phyloP scores from a whole-genome alignment of 306 rosid species.

The Castanospermum australe region DNA sequence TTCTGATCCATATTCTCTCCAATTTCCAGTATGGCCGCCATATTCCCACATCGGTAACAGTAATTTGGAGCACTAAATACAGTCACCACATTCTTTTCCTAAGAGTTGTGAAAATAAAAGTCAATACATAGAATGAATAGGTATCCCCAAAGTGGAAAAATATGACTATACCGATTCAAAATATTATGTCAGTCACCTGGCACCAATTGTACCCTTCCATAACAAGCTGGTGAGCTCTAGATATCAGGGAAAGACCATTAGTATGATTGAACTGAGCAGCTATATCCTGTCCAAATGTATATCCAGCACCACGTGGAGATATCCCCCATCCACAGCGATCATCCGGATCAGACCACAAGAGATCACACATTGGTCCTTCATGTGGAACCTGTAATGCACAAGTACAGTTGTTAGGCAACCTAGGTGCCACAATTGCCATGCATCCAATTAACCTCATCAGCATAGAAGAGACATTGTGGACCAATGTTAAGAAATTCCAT shows the following conservation, averaged over 20 bases:
- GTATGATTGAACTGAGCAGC: conserved; percentile 93
- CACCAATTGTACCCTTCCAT: conserved; percentile 99
- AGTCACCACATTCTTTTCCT: conserved; percentile 97
- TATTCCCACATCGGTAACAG: conserved; percentile 98
- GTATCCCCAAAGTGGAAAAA: background rate
- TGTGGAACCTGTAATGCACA: conserved; percentile 81
- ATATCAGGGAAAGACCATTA: conserved; percentile 89
- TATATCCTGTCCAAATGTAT: conserved; percentile 98
- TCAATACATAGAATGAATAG: conserved; percentile 17
- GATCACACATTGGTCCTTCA: conserved; percentile 99
- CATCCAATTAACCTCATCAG: conserved; percentile 1
- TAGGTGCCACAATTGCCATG: background rate
- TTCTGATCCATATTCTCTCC: conserved; percentile 98
- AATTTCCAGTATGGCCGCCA: conserved; percentile 97
- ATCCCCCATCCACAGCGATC: conserved; percentile 99
- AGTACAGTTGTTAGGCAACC: conserved; percentile 11
- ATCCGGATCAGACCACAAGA: conserved; percentile 98
- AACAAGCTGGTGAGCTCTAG: conserved; percentile 98
- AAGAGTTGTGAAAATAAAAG: conserved; percentile 13
- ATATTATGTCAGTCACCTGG: conserved; percentile 56
- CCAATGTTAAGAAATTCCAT: background rate
- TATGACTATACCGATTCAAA: background rate
- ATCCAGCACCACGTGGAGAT: conserved; percentile 99
- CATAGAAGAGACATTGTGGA: background rate
- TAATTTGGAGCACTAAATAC: conserved; percentile 98